Evolutionary conservation across 495 filamentous ascomycete species (phyloP).

Genomic region (Penicillium alfredii): DNA sequence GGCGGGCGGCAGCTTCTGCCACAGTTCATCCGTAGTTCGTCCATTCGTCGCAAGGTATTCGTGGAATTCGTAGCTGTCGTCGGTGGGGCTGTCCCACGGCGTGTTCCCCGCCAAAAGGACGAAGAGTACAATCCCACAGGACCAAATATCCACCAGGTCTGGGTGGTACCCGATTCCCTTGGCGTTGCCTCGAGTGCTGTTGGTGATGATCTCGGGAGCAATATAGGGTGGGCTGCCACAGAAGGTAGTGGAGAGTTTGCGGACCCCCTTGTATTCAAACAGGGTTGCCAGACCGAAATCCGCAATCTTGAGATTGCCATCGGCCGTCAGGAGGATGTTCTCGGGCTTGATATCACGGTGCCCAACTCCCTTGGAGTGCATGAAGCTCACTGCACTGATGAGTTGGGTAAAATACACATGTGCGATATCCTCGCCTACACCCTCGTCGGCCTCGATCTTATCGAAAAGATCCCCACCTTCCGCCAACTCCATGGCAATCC

Average conservation of each 20-base stretch:
- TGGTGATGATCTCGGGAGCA: conserved; percentile 79
- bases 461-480: conserved; percentile 97
- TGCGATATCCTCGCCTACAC: conserved; percentile 85
- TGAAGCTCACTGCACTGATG: conserved; percentile 82
- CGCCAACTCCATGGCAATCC: conserved; percentile 97
- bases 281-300: conserved; percentile 96
- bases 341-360: conserved; percentile 90
- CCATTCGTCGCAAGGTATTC: conserved; percentile 78
- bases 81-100: conserved; percentile 91
- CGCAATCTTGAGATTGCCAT: conserved; percentile 88
- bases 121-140: conserved; percentile 92
- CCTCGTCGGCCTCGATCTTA: conserved; percentile 97
- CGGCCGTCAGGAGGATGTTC: conserved; percentile 75
- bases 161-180: conserved; percentile 68
- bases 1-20: conserved; percentile 71
- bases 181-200: conserved; percentile 38
- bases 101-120: conserved; percentile 94
- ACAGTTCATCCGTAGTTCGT: conserved; percentile 76
- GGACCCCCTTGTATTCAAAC: conserved; percentile 78
- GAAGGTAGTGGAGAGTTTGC: conserved; percentile 75
- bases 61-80: conserved; percentile 71
- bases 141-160: conserved; percentile 91
- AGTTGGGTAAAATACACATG: conserved; percentile 96
- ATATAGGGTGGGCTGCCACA: conserved; percentile 98
- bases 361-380: conserved; percentile 87